A percentile compares a stretch with the other conserved stretches of the same genome.
Evolutionary conservation across 2,329 filamentous ascomycete species (phyloP).

Genomic region (Monilinia aucupariae): DNA sequence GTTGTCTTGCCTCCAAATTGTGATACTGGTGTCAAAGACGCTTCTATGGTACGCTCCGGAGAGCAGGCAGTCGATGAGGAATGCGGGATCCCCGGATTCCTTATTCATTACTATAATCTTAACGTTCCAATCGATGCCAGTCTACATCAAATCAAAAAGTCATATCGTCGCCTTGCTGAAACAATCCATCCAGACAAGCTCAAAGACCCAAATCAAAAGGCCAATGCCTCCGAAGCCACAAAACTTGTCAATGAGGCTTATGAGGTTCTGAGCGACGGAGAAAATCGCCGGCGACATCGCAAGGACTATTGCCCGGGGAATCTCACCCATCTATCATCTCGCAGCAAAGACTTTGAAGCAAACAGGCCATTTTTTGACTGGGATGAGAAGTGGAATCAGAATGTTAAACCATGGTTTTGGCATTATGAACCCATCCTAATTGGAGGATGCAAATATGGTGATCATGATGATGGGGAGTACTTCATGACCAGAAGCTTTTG

Average conservation of each 20-base stretch:
- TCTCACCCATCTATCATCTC: no score
- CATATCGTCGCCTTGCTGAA: background rate
- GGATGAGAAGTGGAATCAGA: background rate
- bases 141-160: background rate
- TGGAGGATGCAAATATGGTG: background rate
- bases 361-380: background rate
- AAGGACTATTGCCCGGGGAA: no score
- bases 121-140: background rate
- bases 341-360: no score
- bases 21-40: background rate
- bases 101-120: slow-evolving; percentile 14
- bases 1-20: background rate
- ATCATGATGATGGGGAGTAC: background rate
- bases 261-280: background rate
- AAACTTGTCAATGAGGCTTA: slow-evolving; percentile 3
- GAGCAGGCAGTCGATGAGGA: background rate
- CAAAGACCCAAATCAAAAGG: background rate
- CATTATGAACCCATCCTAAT: background rate
- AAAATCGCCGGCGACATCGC: background rate
- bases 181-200: slow-evolving; percentile 8
- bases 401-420: slow-evolving; percentile 9
- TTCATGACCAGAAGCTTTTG: background rate
- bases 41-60: background rate
- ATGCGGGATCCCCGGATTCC: background rate
- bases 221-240: background rate